phyloP scores from a whole-genome alignment of 352 stramenopile species.

The Phytophthora sp. region DNA sequence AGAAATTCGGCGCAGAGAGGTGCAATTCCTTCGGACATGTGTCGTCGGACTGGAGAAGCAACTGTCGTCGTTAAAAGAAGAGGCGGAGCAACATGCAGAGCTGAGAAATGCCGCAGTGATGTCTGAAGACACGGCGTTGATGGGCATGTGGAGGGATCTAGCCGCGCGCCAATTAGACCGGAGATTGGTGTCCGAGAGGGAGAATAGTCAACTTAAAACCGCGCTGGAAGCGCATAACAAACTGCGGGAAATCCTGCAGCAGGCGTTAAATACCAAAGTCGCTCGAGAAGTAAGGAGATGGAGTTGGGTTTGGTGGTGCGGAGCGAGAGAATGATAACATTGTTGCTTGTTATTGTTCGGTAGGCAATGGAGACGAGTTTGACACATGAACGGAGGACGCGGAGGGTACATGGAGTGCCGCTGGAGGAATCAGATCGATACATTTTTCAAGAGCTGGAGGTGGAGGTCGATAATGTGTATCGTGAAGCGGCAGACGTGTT shows the following conservation, averaged over 20 bases:
- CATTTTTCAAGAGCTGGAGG: slow-evolving; percentile 39
- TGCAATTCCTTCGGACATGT: slow-evolving; percentile 29
- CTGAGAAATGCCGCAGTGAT: neutral
- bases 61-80: slow-evolving; percentile 20
- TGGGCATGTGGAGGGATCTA: slow-evolving; percentile 34
- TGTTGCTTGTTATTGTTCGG: neutral
- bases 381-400: slow-evolving; percentile 26
- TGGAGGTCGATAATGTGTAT: slow-evolving; percentile 39
- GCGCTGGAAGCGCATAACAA: slow-evolving; percentile 38
- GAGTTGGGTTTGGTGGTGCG: neutral
- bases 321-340: neutral
- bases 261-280: slow-evolving; percentile 31
- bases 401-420: slow-evolving; percentile 28
- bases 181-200: slow-evolving; percentile 28
- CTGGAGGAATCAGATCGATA: slow-evolving; percentile 30
- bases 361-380: slow-evolving; percentile 35
- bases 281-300: slow-evolving; percentile 23
- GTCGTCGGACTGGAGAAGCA: slow-evolving; percentile 28
- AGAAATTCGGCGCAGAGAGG: slow-evolving; percentile 38
- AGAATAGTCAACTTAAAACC: slow-evolving; percentile 34
- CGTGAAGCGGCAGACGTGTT: slow-evolving; percentile 44
- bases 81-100: slow-evolving; percentile 7
- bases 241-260: slow-evolving; percentile 35
- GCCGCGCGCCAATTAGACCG: slow-evolving; percentile 38
- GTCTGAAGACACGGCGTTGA: neutral